Evolutionary conservation across 495 filamentous ascomycete species (phyloP).

Genomic region (Penicillium herquei): DNA sequence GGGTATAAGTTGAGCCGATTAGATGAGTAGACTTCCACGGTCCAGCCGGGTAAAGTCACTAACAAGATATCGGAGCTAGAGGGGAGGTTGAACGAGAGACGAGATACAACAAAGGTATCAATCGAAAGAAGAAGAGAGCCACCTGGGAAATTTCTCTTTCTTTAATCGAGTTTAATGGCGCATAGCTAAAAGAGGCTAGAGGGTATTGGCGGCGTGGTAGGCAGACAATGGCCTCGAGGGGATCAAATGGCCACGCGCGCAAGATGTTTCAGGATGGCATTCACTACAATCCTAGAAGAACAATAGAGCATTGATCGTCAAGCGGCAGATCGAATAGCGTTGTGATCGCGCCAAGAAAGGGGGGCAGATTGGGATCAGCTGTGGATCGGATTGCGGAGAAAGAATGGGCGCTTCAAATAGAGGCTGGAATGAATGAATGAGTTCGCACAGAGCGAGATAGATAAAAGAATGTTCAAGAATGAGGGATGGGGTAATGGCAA

Average conservation of each 20-base stretch:
- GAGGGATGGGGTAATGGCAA: conserved; percentile 1
- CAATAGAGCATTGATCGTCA: conserved; percentile 11
- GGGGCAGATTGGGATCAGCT: conserved; percentile 11
- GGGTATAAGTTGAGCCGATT: neutral
- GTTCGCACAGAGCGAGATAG: neutral
- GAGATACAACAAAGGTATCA: neutral
- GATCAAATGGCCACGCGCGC: conserved; percentile 6
- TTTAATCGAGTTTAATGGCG: conserved; percentile 23
- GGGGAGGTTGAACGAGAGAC: conserved; percentile 6
- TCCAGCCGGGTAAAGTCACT: conserved; percentile 43
- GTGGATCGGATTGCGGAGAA: conserved; percentile 22
- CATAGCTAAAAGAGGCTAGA: conserved; percentile 21
- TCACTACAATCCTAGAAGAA: conserved; percentile 9
- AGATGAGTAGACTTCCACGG: conserved; percentile 36
- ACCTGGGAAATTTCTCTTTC: conserved; percentile 9
- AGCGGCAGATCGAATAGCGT: conserved; percentile 10
- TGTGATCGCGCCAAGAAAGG: conserved; percentile 26
- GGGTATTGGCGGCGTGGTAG: conserved; percentile 2
- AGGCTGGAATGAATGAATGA: conserved; percentile 16
- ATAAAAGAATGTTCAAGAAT: neutral
- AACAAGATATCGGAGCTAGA: conserved; percentile 1
- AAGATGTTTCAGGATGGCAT: conserved; percentile 20
- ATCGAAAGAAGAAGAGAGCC: conserved; percentile 7
- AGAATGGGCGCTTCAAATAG: conserved; percentile 16
- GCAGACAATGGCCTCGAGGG: neutral